phyloP scores from a whole-genome alignment of 2,329 filamentous ascomycete genomes.

The Aspergillus eucalypticola region DNA sequence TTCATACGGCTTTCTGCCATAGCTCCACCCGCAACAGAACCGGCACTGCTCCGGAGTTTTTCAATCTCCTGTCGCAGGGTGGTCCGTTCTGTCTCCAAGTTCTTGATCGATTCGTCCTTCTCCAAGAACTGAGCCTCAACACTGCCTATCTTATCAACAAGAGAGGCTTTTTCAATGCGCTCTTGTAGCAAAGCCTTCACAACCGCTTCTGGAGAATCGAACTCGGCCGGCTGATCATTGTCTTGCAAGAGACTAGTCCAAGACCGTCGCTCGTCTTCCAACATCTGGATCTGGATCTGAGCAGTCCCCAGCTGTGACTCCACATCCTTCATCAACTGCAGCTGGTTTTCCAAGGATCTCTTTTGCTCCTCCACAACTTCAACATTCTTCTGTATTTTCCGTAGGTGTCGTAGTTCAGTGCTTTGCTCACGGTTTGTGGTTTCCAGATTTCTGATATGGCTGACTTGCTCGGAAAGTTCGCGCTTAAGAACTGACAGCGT shows the following conservation, averaged over 20 bases:
- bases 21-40: conserved; percentile 39
- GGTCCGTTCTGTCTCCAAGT: conserved; percentile 68
- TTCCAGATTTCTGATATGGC: conserved; percentile 86
- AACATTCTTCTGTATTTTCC: conserved; percentile 80
- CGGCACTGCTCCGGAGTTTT: conserved; percentile 60
- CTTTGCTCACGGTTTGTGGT: conserved; percentile 76
- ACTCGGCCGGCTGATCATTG: conserved; percentile 66
- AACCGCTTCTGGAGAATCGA: conserved; percentile 84
- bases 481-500: conserved; percentile 81
- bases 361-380: conserved; percentile 97
- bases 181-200: conserved; percentile 82
- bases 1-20: conserved; percentile 66
- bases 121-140: conserved; percentile 76
- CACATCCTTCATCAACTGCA: conserved; percentile 72
- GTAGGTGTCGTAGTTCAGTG: conserved; percentile 75
- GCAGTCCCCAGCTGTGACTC: conserved; percentile 77
- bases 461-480: conserved; percentile 86
- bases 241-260: conserved; percentile 85
- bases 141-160: conserved; percentile 78
- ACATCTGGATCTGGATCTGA: conserved; percentile 75
- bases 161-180: conserved; percentile 72
- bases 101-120: conserved; percentile 72
- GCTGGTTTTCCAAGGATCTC: conserved; percentile 71
- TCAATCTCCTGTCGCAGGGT: conserved; percentile 69
- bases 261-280: conserved; percentile 83